Conservation (phyloP, 495 filamentous ascomycete genomes). For the Glonium stellatum region DNA sequence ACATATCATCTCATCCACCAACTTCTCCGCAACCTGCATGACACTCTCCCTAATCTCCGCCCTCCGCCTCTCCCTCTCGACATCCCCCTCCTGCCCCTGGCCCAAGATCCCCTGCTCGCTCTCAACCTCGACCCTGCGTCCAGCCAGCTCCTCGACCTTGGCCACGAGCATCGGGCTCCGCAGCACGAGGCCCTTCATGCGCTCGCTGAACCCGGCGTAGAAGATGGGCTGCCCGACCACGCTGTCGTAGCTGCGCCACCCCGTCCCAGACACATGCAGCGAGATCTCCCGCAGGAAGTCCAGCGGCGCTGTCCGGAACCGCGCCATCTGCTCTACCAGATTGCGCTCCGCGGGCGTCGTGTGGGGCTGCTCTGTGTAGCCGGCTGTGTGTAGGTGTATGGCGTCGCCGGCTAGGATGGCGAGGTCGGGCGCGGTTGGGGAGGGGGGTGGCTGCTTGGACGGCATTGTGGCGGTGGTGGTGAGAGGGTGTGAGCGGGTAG, state of each 20-base stretch:
- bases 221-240: constrained; percentile 87
- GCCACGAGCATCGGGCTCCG: constrained; percentile 64
- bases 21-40: constrained; percentile 69
- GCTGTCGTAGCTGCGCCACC: constrained; percentile 89
- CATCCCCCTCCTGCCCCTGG: constrained; percentile 27
- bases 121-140: constrained; percentile 64
- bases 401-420: constrained; percentile 67
- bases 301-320: constrained; percentile 64
- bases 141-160: constrained; percentile 71
- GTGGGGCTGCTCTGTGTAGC: constrained; percentile 48
- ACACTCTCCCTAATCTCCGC: constrained; percentile 59
- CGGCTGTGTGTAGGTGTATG: constrained; percentile 73
- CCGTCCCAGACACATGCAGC: constrained; percentile 79
- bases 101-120: constrained; percentile 64
- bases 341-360: constrained; percentile 49
- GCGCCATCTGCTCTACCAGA: constrained; percentile 72
- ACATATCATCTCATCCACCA: constrained; percentile 95
- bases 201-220: constrained; percentile 84
- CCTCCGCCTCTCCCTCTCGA: constrained; percentile 44
- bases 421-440: constrained; percentile 64
- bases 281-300: constrained; percentile 90
- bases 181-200: constrained; percentile 73
- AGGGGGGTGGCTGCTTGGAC: constrained; percentile 29
- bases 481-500: background rate
- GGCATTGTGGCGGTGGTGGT: constrained; percentile 27